A percentile compares a stretch with the other conserved stretches of the same genome.
Conservation (phyloP, 768 basidiomycete species). For the Hirschioporus abietinus region DNA sequence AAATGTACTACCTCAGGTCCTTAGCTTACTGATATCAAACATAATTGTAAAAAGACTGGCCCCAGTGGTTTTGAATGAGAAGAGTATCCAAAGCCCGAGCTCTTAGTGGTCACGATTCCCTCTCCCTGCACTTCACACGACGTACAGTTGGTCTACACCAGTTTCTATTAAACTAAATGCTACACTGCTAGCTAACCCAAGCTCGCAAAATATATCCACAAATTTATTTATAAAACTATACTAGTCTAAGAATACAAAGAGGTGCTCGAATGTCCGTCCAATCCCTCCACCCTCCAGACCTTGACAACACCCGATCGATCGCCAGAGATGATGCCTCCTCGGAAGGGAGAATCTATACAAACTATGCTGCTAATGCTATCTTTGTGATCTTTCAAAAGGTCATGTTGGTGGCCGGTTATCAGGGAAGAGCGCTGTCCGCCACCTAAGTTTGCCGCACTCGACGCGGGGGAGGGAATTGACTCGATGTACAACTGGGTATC, state of each 20-base stretch:
- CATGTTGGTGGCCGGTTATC: constrained; percentile 79
- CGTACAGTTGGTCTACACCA: too few relatives aligned
- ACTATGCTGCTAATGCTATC: constrained; percentile 84
- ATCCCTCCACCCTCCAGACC: constrained; percentile 73
- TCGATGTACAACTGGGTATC: constrained; percentile 53
- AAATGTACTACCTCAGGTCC: too few relatives aligned
- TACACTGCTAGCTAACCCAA: too few relatives aligned
- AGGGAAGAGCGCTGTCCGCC: constrained; percentile 59
- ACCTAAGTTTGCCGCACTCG: constrained; percentile 1
- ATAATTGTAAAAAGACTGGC: too few relatives aligned
- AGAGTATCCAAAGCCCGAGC: too few relatives aligned
- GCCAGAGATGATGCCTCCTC: constrained; percentile 87
- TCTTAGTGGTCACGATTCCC: too few relatives aligned
- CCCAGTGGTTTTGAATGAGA: too few relatives aligned
- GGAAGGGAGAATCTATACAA: constrained; percentile 88
- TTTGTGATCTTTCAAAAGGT: constrained; percentile 80
- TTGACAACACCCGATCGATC: constrained; percentile 88
- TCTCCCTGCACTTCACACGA: too few relatives aligned
- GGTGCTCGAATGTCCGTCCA: constrained; percentile 14
- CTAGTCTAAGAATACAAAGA: constrained; percentile 2
- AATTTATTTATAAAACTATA: constrained; percentile 5
- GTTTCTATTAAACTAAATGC: not conserved
- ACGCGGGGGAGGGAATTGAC: constrained; percentile 23
- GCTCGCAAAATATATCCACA: not conserved
- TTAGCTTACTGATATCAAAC: too few relatives aligned